These are phyloP conservation scores for Nemania bipapillata DNA, from an alignment of 2,329 filamentous ascomycete genomes.

Conservation along the genomic window DNA sequence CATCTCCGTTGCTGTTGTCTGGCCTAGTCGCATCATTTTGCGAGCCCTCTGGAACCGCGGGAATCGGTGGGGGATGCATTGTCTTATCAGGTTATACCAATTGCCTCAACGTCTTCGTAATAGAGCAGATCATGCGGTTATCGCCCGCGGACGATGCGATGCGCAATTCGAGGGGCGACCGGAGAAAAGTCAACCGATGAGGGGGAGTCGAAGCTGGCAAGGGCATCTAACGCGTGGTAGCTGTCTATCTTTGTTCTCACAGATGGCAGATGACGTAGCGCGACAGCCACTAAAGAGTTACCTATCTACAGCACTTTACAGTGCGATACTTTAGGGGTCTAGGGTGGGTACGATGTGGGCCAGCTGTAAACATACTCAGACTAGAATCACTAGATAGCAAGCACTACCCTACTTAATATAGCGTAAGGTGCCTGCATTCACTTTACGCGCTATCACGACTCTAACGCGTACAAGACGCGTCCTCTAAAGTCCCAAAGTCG, in stretches of 20 bases:
- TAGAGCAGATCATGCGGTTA: neutral
- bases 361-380: too few species aligned
- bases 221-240: neutral
- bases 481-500: neutral
- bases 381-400: too few species aligned
- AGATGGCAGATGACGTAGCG: conserved; percentile 25
- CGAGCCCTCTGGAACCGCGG: conserved; percentile 38
- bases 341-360: too few species aligned
- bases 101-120: neutral
- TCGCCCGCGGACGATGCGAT: neutral
- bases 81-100: conserved; percentile 31
- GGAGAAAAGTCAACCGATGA: neutral
- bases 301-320: neutral
- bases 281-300: neutral
- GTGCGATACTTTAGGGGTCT: neutral
- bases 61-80: conserved; percentile 54
- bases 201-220: neutral
- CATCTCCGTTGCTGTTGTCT: conserved; percentile 26
- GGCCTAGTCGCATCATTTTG: conserved; percentile 42
- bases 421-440: conserved; percentile 43
- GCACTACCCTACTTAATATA: too few species aligned
- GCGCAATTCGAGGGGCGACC: neutral
- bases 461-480: conserved; percentile 41
- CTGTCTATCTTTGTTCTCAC: too few species aligned
- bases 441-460: conserved; percentile 57